phyloP scores from a whole-genome alignment of 495 filamentous ascomycete genomes.

The Neurospora sp. region DNA sequence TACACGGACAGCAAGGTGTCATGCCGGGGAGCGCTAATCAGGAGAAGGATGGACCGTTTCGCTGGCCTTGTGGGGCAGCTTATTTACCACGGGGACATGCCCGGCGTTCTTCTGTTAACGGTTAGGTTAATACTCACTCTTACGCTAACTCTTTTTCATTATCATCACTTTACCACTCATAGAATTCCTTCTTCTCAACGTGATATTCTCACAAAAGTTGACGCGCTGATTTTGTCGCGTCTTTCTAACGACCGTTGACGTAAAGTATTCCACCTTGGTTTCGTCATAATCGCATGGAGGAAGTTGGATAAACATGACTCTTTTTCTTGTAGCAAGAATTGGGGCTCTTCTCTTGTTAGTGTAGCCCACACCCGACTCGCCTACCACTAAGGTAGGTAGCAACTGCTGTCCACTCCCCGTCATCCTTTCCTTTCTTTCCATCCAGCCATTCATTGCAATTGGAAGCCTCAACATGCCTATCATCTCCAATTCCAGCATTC shows the following conservation, averaged over 20 bases:
- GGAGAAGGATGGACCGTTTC: not conserved
- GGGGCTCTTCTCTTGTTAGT: not conserved
- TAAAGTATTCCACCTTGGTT: not conserved
- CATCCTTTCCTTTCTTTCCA: not conserved
- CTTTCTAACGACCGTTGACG: not conserved
- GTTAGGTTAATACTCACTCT: not conserved
- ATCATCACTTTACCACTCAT: not conserved
- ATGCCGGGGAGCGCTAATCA: not conserved
- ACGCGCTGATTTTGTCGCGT: not conserved
- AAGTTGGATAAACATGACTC: not conserved
- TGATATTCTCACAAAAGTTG: not conserved
- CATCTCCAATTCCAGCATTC: not conserved
- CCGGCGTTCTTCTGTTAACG: not conserved
- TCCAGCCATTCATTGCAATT: not conserved
- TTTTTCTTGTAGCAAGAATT: not conserved
- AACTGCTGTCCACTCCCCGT: not conserved
- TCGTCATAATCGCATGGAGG: not conserved
- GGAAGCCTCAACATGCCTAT: not conserved
- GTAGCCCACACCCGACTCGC: not conserved
- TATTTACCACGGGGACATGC: not conserved
- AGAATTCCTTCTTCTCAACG: not conserved
- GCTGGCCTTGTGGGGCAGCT: not conserved
- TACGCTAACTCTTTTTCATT: not conserved
- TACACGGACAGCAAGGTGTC: not conserved
- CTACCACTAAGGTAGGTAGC: not conserved